phyloP scores from a whole-genome alignment of 2,329 filamentous ascomycete species.

The Fusarium sp. region DNA sequence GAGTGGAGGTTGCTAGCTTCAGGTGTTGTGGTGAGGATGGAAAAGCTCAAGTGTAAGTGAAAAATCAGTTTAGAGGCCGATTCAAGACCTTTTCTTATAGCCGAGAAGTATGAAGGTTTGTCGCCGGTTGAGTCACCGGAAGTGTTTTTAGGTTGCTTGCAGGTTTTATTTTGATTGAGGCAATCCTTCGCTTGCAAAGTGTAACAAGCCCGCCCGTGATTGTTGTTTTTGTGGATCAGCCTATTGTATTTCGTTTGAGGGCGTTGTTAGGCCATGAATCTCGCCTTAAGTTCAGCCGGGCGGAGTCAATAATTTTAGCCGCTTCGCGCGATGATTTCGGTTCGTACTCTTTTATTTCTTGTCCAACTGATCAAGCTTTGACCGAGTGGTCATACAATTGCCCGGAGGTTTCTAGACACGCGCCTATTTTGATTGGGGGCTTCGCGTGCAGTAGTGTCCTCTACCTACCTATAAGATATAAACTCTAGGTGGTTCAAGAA shows the following conservation, averaged over 20 bases:
- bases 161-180: not conserved
- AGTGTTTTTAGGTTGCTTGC: not conserved
- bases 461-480: rapidly evolving
- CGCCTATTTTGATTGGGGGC: not conserved
- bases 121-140: not conserved
- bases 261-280: not conserved
- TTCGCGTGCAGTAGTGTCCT: rapidly evolving
- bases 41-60: not conserved
- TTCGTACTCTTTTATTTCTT: rapidly evolving
- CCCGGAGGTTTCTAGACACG: rapidly evolving
- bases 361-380: rapidly evolving
- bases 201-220: not conserved
- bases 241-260: not conserved
- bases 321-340: rapidly evolving
- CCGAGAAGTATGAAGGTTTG: rapidly evolving
- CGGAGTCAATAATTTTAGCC: rapidly evolving
- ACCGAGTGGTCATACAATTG: rapidly evolving
- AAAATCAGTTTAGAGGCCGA: not conserved
- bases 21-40: not conserved
- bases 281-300: no score
- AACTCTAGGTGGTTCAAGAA: rapidly evolving
- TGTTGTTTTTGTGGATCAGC: not conserved
- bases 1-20: not conserved
- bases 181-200: not conserved
- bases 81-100: not conserved